phyloP scores from a whole-genome alignment of 2,329 filamentous ascomycete genomes.

The Talaromyces sp. region DNA sequence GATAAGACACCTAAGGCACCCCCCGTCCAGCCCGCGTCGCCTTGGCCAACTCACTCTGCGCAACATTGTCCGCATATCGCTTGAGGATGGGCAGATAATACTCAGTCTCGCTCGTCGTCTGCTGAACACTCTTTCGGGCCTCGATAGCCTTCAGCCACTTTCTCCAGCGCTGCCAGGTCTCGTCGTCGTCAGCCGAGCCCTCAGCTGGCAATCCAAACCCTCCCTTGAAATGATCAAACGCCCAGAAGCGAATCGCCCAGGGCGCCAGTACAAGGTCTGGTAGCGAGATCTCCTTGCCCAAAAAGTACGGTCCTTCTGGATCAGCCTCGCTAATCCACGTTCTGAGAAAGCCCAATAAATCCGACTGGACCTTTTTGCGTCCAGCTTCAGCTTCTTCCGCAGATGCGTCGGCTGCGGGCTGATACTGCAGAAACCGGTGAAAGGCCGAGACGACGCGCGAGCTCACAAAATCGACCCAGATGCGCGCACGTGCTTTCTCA shows the following conservation, averaged over 20 bases:
- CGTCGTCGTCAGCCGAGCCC: conserved; percentile 49
- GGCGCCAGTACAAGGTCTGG: conserved; percentile 68
- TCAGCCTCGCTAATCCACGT: conserved; percentile 61
- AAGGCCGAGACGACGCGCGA: conserved; percentile 64
- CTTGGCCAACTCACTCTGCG: conserved; percentile 57
- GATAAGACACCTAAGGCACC: conserved; percentile 46
- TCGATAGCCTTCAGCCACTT: conserved; percentile 59
- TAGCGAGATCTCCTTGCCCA: conserved; percentile 58
- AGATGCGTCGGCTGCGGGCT: conserved; percentile 24
- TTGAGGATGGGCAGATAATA: conserved; percentile 65
- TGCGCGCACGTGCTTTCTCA: conserved; percentile 57
- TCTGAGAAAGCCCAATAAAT: conserved; percentile 56
- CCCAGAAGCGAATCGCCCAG: conserved; percentile 66
- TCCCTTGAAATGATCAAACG: conserved; percentile 70
- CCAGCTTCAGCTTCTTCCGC: conserved; percentile 28
- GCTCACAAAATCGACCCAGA: conserved; percentile 71
- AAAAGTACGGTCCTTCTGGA: conserved; percentile 59
- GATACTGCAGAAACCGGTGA: conserved; percentile 55
- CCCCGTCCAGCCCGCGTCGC: conserved; percentile 58
- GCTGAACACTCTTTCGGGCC: conserved; percentile 56
- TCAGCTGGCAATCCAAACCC: conserved; percentile 47
- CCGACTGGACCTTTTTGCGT: conserved; percentile 51
- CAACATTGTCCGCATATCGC: conserved; percentile 61
- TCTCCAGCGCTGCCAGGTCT: conserved; percentile 60
- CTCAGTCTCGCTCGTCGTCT: conserved; percentile 64